Conservation (phyloP, 2,329 filamentous ascomycete species). For the Pseudogymnoascus sp. region DNA sequence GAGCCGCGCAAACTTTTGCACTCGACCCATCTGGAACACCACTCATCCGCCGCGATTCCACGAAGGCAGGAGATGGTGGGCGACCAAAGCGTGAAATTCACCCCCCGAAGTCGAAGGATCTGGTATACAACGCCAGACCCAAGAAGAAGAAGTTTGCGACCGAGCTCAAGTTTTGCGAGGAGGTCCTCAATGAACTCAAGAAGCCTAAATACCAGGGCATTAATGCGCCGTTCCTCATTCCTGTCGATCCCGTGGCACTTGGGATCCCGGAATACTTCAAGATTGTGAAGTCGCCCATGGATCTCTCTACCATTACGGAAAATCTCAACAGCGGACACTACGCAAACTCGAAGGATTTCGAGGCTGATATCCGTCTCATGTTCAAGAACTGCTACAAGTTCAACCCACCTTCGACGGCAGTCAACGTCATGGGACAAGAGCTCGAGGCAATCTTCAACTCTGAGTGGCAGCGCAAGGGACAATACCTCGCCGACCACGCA, state of each 20-base stretch:
- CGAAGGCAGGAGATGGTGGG: conserved; percentile 57
- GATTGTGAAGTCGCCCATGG: conserved; percentile 95
- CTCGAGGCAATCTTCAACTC: conserved; percentile 67
- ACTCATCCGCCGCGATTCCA: conserved; percentile 77
- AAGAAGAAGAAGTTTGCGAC: conserved; percentile 86
- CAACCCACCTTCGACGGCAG: conserved; percentile 71
- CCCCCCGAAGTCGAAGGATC: conserved; percentile 79
- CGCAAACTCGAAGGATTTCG: conserved; percentile 73
- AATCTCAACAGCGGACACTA: conserved; percentile 77
- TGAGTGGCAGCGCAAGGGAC: conserved; percentile 69
- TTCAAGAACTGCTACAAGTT: conserved; percentile 88
- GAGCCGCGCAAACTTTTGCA: conserved; percentile 56
- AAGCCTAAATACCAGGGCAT: conserved; percentile 60
- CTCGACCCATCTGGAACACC: conserved; percentile 70
- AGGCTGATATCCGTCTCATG: conserved; percentile 72
- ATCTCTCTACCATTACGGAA: conserved; percentile 69
- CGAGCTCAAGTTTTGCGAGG: conserved; percentile 84
- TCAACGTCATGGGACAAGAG: conserved; percentile 61
- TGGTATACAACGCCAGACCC: conserved; percentile 78
- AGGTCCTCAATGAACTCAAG: conserved; percentile 68
- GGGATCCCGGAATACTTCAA: conserved; percentile 91
- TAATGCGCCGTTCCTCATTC: conserved; percentile 67
- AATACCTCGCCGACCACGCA: conserved; percentile 71
- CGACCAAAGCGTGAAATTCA: conserved; percentile 91
- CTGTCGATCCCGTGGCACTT: conserved; percentile 88